Conservation (phyloP, 2,329 filamentous ascomycete genomes). For the Aureobasidium sp. region DNA sequence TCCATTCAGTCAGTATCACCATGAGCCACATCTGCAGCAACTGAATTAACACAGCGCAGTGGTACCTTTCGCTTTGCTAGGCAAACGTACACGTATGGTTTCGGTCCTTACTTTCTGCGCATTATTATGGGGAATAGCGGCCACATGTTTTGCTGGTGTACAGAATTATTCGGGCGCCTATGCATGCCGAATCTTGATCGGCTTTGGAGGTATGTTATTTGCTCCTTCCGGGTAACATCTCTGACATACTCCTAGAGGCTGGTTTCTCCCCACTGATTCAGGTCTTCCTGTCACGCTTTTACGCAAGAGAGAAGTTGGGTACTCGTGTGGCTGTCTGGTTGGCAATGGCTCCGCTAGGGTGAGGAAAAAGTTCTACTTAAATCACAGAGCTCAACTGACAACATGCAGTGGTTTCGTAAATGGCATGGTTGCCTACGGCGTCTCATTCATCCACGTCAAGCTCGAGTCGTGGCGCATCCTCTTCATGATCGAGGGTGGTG, state of each 20-base stretch:
- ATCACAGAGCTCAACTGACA: not conserved
- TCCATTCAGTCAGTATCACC: conserved; percentile 21
- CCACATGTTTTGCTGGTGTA: conserved; percentile 70
- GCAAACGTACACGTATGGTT: conserved; percentile 24
- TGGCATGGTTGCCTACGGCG: conserved; percentile 22
- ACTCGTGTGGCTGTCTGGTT: conserved; percentile 22
- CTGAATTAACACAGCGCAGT: conserved; percentile 11
- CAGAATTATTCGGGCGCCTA: conserved; percentile 67
- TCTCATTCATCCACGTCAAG: conserved; percentile 22
- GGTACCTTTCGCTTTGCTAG: conserved; percentile 23
- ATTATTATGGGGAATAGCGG: conserved; percentile 66
- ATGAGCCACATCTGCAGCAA: not conserved
- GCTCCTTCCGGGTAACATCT: not conserved
- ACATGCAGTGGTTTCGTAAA: conserved; percentile 21
- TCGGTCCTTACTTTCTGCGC: conserved; percentile 21
- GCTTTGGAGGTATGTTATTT: conserved; percentile 35
- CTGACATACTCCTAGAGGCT: conserved; percentile 21
- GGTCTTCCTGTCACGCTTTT: conserved; percentile 23
- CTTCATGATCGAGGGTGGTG: conserved; percentile 36
- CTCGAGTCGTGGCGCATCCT: conserved; percentile 26
- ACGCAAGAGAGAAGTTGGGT: conserved; percentile 23
- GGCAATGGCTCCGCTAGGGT: conserved; percentile 24
- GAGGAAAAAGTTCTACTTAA: not conserved
- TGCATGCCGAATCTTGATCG: conserved; percentile 72
- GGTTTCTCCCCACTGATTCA: conserved; percentile 23